Conservation (phyloP, 2,329 filamentous ascomycete genomes). For the Chaetothyriales sp. region DNA sequence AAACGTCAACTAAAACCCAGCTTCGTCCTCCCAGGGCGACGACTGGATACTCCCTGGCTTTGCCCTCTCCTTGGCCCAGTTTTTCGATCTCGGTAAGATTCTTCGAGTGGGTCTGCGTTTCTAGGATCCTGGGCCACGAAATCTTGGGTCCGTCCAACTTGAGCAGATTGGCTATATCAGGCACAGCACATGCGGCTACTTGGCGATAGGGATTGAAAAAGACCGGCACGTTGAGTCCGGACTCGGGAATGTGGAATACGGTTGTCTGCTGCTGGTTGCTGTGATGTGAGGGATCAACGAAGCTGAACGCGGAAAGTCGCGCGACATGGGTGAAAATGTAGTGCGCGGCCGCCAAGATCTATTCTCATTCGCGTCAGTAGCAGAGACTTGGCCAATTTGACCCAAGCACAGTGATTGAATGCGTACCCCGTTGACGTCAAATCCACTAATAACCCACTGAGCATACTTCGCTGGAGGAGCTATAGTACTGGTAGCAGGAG, state of each 20-base stretch:
- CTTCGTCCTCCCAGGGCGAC: not conserved
- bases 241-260: slow-evolving; percentile 20
- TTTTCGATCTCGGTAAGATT: not conserved
- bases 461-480: slow-evolving; percentile 36
- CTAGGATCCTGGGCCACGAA: not conserved
- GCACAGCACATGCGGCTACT: slow-evolving; percentile 49
- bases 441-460: slow-evolving; percentile 39
- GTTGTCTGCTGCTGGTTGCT: slow-evolving; percentile 13
- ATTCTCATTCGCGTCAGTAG: not conserved
- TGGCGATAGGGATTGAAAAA: slow-evolving; percentile 27
- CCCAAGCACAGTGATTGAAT: not conserved
- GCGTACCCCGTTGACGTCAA: slow-evolving; percentile 19
- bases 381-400: not conserved
- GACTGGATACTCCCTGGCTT: not conserved
- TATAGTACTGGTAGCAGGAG: not conserved
- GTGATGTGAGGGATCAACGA: slow-evolving; percentile 7
- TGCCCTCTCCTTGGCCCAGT: slow-evolving; percentile 7
- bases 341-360: not conserved
- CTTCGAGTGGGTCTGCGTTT: not conserved
- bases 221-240: slow-evolving; percentile 32
- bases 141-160: not conserved
- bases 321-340: slow-evolving; percentile 10
- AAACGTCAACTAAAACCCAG: not conserved
- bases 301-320: not conserved
- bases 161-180: slow-evolving; percentile 26